These are phyloP conservation scores for Vitis labrusca DNA, from an alignment of 164 flowering plant species.

Conservation along the genomic window DNA sequence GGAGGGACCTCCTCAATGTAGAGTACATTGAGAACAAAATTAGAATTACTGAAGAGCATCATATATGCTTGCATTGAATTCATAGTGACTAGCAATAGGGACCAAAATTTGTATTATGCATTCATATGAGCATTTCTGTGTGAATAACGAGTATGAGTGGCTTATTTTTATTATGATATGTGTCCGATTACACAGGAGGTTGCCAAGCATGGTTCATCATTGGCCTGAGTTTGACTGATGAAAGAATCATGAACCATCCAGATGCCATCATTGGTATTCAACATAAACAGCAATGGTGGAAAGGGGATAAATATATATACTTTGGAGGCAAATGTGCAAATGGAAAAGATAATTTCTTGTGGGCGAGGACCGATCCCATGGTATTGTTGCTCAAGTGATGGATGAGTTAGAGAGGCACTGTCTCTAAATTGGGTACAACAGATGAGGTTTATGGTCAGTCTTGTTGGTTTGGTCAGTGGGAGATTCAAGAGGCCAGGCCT, in stretches of 20 bases:
- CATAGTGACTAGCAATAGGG: too few species aligned
- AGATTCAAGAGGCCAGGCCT: too few species aligned
- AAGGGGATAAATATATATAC: neutral
- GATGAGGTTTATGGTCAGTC: neutral
- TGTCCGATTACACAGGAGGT: constrained; percentile 18
- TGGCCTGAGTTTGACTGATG: neutral
- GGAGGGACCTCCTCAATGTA: too few species aligned
- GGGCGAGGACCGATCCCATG: neutral
- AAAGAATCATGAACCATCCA: neutral
- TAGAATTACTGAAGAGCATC: too few species aligned
- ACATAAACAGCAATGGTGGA: neutral
- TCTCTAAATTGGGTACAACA: neutral
- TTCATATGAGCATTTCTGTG: neutral
- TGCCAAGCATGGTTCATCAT: constrained; percentile 12
- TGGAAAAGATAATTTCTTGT: neutral
- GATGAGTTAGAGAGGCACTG: neutral
- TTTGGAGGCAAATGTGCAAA: too few species aligned
- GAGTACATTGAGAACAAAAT: too few species aligned
- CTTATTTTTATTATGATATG: neutral
- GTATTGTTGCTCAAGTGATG: neutral
- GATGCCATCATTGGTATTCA: neutral
- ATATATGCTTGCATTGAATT: too few species aligned
- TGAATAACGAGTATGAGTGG: too few species aligned
- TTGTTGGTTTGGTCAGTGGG: too few species aligned
- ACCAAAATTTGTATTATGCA: neutral